Percentiles rank a stretch among this genome's conserved stretches.
phyloP scores from a whole-genome alignment of 1,139 yeast species.

The Taiozyma sp. region DNA sequence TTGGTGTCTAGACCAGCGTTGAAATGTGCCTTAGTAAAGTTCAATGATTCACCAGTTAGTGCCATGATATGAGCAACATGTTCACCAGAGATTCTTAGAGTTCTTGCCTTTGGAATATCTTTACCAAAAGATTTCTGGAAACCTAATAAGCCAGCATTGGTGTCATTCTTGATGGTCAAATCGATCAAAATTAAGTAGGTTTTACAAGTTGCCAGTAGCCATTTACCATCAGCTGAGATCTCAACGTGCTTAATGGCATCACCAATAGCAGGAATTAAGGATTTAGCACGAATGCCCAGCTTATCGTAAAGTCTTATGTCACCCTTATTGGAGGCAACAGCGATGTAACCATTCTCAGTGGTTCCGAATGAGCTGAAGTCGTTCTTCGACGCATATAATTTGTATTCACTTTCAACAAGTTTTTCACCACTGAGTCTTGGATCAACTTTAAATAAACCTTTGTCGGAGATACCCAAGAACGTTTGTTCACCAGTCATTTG shows the following conservation, averaged over 20 bases:
- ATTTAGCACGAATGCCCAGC: conserved; percentile 71
- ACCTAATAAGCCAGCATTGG: conserved; percentile 57
- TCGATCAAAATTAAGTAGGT: conserved; percentile 68
- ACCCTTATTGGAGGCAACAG: conserved; percentile 73
- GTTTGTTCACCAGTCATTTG: conserved; percentile 73
- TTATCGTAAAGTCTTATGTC: conserved; percentile 70
- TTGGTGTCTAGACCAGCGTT: conserved; percentile 59
- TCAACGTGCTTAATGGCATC: conserved; percentile 66
- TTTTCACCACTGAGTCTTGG: conserved; percentile 64
- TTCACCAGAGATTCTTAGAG: conserved; percentile 66
- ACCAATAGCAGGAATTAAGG: conserved; percentile 77
- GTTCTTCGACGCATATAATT: conserved; percentile 49
- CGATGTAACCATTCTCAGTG: conserved; percentile 69
- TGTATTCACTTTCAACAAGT: conserved; percentile 49
- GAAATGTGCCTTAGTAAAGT: conserved; percentile 72
- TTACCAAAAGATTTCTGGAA: conserved; percentile 61
- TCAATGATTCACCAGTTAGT: conserved; percentile 45
- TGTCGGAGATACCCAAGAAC: conserved; percentile 62
- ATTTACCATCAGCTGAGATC: conserved; percentile 74
- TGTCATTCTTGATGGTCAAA: conserved; percentile 53
- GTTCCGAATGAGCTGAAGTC: conserved; percentile 64
- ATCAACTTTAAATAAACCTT: conserved; percentile 69
- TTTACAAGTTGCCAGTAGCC: conserved; percentile 77
- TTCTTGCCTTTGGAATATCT: conserved; percentile 67
- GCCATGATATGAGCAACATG: conserved; percentile 62